Percentiles rank a stretch among this genome's conserved stretches.
phyloP scores from a whole-genome alignment of 768 basidiomycete species.

The Lactarius tabidus region DNA sequence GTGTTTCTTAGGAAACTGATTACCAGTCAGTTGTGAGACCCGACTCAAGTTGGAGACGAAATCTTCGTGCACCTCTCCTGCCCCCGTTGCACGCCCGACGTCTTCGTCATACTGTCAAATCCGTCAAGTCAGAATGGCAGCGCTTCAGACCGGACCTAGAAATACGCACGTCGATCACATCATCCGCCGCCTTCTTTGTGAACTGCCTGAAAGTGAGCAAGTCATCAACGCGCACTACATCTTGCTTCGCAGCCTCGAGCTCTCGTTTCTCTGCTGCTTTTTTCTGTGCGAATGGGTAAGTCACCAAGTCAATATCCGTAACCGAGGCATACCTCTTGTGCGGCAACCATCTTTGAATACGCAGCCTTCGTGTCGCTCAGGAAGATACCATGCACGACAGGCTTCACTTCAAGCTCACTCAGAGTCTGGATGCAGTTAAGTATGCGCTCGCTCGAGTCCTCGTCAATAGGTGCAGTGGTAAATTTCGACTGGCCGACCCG shows the following conservation, averaged over 20 bases:
- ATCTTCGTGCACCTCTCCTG: conserved; percentile 80
- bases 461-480: conserved; percentile 91
- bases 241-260: conserved; percentile 62
- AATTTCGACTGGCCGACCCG: conserved; percentile 98
- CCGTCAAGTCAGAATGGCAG: background rate
- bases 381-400: conserved; percentile 65
- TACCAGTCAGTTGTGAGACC: conserved; percentile 91
- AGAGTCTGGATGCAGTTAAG: conserved; percentile 94
- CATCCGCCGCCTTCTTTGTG: conserved; percentile 83
- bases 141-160: conserved; percentile 24
- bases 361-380: conserved; percentile 86
- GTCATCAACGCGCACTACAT: conserved; percentile 89
- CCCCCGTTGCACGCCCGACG: conserved; percentile 83
- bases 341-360: conserved; percentile 91
- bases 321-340: conserved; percentile 68
- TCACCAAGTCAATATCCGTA: background rate
- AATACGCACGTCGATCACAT: conserved; percentile 60
- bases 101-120: conserved; percentile 76
- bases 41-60: conserved; percentile 91
- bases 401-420: conserved; percentile 63
- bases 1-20: conserved; percentile 21
- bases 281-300: conserved; percentile 46
- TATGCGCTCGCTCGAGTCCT: conserved; percentile 95
- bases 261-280: conserved; percentile 89
- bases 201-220: conserved; percentile 90